Base-by-base conservation (phyloP, 2,329 filamentous ascomycete species). In the Hymenotorrendiella dingleyae region DNA sequence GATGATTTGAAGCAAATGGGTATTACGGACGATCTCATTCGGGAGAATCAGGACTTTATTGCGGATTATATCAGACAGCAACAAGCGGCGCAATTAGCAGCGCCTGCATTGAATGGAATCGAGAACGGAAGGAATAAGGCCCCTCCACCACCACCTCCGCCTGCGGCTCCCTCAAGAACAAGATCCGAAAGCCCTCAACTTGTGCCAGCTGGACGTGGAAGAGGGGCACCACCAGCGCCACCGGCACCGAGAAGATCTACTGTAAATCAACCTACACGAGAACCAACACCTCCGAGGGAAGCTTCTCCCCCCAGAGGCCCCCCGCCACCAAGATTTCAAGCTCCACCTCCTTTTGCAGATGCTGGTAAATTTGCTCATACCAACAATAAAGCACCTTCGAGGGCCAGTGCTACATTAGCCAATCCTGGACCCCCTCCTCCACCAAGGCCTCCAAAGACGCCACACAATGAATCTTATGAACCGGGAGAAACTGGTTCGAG, bases 291-390 rank as follows among this genome's bases (percentile, higher is more conserved):
- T n/a, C 76, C 83, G 22, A 74, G 81, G 58, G 83, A 87, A 46
- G 77, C 83, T 11, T 80, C 82, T 11, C 86, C 87, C 10, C 78
- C 82, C 14, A 58, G 61, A 44, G 64, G 66, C 20, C 73, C 74
- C 8, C 76, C 80, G 17, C 76, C 82, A 39, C 78, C 79, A 7
- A 76, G 74, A 55, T 97, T 94, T 68, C 76, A 81, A 52, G 91
- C 87, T 7, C 93, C 93, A 34, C 93, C 93, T 24, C 86, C 91
- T 2, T 67, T 97, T 46, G 80, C 87, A 42, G 90, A 95, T 63
- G 93, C 93, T 45, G 93, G 93, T 27, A 94, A 87, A 64, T 93
- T 80, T 60, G 88, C 84, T 3, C 73, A 82, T 48, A 64, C 69
- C 22, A 67, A 70, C 43, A 64, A 63, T 19, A 70, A 65, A 45